These are phyloP conservation scores for Claviceps arundinis DNA, from an alignment of 2,329 filamentous ascomycete genomes.

Conservation along the genomic window DNA sequence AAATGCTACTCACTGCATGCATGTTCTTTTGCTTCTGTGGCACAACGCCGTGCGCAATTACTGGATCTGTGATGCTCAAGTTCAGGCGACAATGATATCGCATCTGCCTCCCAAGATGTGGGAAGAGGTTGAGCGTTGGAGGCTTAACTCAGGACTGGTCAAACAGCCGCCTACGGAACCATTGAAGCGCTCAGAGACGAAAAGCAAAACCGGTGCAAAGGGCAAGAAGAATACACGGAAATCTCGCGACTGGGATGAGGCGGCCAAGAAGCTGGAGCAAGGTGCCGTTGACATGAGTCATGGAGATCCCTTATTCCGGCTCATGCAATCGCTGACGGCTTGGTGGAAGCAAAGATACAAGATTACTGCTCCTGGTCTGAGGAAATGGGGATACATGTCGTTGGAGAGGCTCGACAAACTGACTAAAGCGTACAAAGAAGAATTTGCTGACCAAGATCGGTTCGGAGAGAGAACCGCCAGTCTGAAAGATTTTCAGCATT, in stretches of 20 bases:
- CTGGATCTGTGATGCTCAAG: slow-evolving; percentile 65
- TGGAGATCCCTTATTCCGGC: slow-evolving; percentile 65
- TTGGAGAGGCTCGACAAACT: slow-evolving; percentile 63
- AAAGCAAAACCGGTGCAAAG: slow-evolving; percentile 18
- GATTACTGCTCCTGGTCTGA: slow-evolving; percentile 62
- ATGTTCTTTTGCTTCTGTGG: slow-evolving; percentile 78
- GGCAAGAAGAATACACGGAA: slow-evolving; percentile 17
- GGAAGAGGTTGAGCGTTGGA: slow-evolving; percentile 63
- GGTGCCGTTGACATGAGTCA: slow-evolving; percentile 65
- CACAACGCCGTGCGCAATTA: slow-evolving; percentile 78
- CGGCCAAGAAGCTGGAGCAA: slow-evolving; percentile 55
- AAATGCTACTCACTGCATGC: slow-evolving; percentile 69
- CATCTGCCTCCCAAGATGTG: slow-evolving; percentile 55
- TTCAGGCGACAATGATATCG: slow-evolving; percentile 65
- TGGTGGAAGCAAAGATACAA: slow-evolving; percentile 85
- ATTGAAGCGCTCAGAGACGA: slow-evolving; percentile 12
- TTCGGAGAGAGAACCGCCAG: slow-evolving; percentile 68
- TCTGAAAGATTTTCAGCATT: slow-evolving; percentile 52
- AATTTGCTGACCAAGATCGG: slow-evolving; percentile 43
- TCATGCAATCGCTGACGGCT: slow-evolving; percentile 62
- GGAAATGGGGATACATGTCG: slow-evolving; percentile 83
- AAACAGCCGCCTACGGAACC: slow-evolving; percentile 18
- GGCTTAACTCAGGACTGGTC: slow-evolving; percentile 50
- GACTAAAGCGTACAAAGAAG: slow-evolving; percentile 53
- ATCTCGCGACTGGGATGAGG: slow-evolving; percentile 53